Evolutionary conservation across 139 green algal genomes (phyloP).

Genomic region (Marvania coccoides): DNA sequence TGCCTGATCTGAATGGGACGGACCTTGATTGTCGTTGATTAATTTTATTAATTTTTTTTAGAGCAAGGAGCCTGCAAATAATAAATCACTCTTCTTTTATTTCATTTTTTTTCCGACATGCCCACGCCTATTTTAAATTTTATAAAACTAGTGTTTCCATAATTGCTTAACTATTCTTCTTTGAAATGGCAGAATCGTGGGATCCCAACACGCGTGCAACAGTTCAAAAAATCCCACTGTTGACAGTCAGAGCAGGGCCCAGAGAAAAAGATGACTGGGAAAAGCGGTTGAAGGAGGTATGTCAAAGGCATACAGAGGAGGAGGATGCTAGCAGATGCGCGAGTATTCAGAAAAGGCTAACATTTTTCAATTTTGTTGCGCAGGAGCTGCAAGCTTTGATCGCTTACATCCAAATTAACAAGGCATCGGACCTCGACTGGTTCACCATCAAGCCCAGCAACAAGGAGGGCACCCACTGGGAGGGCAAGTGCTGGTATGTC

Average conservation of each 20-base stretch:
- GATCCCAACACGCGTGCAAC: conserved; percentile 57
- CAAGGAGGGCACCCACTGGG: conserved; percentile 81
- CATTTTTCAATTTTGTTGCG: neutral
- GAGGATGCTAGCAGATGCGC: neutral
- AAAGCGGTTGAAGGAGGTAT: conserved; percentile 70
- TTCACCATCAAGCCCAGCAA: conserved; percentile 80
- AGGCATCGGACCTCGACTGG: conserved; percentile 90
- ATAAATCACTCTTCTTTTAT: too few species aligned
- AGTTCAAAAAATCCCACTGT: conserved; percentile 87
- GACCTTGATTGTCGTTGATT: too few species aligned
- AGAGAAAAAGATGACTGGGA: conserved; percentile 70
- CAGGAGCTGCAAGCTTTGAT: conserved; percentile 89
- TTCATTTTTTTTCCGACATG: too few species aligned
- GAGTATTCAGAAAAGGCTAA: neutral
- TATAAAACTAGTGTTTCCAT: neutral
- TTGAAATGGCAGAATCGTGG: conserved; percentile 67
- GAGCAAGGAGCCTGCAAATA: neutral
- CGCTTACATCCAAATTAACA: conserved; percentile 93
- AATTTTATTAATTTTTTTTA: neutral
- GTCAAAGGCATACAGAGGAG: neutral
- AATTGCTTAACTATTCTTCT: neutral
- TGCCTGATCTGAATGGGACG: too few species aligned
- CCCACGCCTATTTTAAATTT: neutral
- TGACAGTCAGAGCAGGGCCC: conserved; percentile 70
- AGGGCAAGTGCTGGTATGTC: conserved; percentile 64